Conservation (phyloP, 345 rosid genomes). For the Xanthoceras sorbifolium region DNA sequence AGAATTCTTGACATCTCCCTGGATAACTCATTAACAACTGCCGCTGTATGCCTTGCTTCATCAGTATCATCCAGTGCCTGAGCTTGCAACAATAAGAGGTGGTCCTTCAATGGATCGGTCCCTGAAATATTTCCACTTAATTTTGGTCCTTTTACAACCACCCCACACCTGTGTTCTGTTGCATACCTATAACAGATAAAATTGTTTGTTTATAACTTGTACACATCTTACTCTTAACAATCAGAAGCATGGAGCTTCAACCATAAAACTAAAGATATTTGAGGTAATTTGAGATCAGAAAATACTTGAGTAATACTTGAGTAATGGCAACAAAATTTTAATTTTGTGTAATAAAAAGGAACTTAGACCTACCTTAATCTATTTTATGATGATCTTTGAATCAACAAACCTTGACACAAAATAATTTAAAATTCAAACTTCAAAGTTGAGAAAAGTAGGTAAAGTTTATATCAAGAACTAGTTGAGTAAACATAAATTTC, state of each 20-base stretch:
- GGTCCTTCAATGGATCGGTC: slow-evolving; percentile 93
- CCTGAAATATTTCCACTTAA: slow-evolving; percentile 95
- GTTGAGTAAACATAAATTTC: neutral
- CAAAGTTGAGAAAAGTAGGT: slow-evolving; percentile 3
- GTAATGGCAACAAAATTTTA: neutral
- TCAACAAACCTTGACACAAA: neutral
- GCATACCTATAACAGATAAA: slow-evolving; percentile 63
- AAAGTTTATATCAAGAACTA: neutral
- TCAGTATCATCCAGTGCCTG: slow-evolving; percentile 78
- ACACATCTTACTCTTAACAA: neutral
- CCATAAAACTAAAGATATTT: neutral
- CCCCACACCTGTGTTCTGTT: slow-evolving; percentile 96
- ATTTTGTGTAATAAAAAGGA: neutral
- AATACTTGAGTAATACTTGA: neutral
- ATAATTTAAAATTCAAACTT: slow-evolving; percentile 10
- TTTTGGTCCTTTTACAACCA: slow-evolving; percentile 91
- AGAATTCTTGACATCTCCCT: slow-evolving; percentile 75
- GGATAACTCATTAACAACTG: slow-evolving; percentile 83
- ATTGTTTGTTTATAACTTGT: slow-evolving; percentile 8
- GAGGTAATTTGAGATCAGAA: neutral
- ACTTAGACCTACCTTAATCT: no score
- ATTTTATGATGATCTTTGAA: neutral
- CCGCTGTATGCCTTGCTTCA: slow-evolving; percentile 85
- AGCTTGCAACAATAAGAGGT: slow-evolving; percentile 75
- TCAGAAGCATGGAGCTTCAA: slow-evolving; percentile 3